Evolutionary conservation across 179 eudicot species (phyloP).

Genomic region (Beta corolliflora): DNA sequence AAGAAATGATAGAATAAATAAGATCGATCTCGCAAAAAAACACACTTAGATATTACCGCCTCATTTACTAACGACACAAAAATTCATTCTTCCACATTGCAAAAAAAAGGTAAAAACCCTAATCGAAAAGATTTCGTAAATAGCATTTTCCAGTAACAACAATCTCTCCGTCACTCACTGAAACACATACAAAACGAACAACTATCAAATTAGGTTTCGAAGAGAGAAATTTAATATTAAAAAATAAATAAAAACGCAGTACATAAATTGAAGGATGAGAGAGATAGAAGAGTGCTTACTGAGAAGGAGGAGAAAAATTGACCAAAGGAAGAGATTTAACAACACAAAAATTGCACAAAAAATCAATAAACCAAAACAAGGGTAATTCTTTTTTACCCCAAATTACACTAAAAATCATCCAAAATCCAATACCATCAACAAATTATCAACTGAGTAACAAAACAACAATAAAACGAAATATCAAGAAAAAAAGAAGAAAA

Average conservation of each 20-base stretch:
- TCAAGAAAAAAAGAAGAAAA: too few species aligned
- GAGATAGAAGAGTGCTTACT: too few species aligned
- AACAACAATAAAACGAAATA: too few species aligned
- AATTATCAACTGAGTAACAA: too few species aligned
- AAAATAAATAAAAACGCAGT: not conserved
- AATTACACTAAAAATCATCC: too few species aligned
- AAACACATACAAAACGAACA: not conserved
- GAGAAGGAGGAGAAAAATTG: too few species aligned
- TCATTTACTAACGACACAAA: not conserved
- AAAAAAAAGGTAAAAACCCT: conserved; percentile 27
- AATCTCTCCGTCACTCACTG: not conserved
- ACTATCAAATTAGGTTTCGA: conserved; percentile 10
- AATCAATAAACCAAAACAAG: too few species aligned
- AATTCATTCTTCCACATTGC: not conserved
- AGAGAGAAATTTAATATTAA: not conserved
- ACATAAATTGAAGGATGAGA: not conserved
- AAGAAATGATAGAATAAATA: not conserved
- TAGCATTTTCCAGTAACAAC: not conserved
- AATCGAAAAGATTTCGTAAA: not conserved
- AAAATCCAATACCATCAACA: too few species aligned
- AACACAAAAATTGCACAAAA: too few species aligned
- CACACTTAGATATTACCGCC: not conserved
- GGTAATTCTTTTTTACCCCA: too few species aligned
- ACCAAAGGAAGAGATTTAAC: too few species aligned
- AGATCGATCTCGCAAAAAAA: conserved; percentile 11